Percentiles rank a stretch among this genome's conserved stretches.
Evolutionary conservation across 495 filamentous ascomycete genomes (phyloP).

Genomic region (Podospora conica): DNA sequence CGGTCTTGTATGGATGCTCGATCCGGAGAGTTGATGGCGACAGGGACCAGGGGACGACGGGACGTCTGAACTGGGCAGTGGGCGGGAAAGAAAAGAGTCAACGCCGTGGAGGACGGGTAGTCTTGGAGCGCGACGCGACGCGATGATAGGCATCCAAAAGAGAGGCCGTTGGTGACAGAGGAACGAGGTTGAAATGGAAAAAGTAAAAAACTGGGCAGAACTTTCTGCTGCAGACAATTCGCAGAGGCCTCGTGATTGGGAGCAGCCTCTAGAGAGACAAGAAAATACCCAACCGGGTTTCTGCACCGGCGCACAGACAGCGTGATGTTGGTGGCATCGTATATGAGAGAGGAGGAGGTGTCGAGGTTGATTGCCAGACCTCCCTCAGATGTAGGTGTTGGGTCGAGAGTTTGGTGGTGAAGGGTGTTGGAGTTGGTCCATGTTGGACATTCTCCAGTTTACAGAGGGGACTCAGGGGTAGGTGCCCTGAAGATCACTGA

Average conservation of each 20-base stretch:
- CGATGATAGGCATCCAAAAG: background rate
- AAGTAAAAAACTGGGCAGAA: background rate
- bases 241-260: background rate
- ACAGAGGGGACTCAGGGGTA: too few relatives aligned
- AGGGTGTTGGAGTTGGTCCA: too few relatives aligned
- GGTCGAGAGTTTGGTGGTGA: too few relatives aligned
- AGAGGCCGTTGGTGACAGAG: background rate
- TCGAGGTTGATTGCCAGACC: background rate
- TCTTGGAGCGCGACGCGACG: too few relatives aligned
- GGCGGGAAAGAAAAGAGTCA: background rate
- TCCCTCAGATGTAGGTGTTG: too few relatives aligned
- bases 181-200: background rate
- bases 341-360: background rate
- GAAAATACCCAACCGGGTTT: slow-evolving; percentile 11
- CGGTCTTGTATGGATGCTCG: background rate
- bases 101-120: background rate
- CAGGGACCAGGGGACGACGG: background rate
- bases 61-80: background rate
- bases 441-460: too few relatives aligned
- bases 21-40: background rate
- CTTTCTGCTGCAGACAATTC: background rate
- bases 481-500: too few relatives aligned
- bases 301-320: slow-evolving; percentile 12
- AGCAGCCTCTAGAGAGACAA: background rate
- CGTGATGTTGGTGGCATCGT: background rate